Evolutionary conservation across 768 basidiomycete genomes (phyloP), one percentile per base, ranked within the genome.

Genomic region (Fistulinella prunicolor): DNA sequence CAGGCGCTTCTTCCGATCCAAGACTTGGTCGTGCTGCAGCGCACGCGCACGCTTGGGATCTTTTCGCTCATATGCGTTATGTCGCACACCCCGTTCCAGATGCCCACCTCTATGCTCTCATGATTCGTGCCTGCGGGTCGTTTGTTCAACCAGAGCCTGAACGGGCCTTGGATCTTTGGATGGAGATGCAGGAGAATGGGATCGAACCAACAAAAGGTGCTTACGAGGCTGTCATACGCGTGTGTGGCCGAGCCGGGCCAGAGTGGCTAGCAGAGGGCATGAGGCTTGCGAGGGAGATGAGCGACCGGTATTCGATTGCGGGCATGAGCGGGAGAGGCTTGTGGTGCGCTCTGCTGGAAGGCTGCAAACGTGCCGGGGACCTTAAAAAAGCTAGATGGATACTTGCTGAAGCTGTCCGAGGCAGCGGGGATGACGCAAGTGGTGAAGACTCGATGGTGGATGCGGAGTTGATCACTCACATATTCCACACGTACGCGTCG

Each of bases 1-100:
- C 70, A 10, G 53, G 51, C 16, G 67, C 58, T 30, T 64, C 57
- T 29, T 53, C 54, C 16, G 39, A 51, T 7, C 21, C 54, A 21
- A 32, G 48, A 20, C 50, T 76, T 1, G 65, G 65, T 26, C 53
- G 73, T 23, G 70, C 79, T 4, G 57, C 75, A 1, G 80, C 79
- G 2, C 79, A 78, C 26, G 86, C 89, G 0, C 85, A 90, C 51
- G 94, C 89, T 3, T 96, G 92, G 91, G 91, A 98, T 61, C 78
- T 97, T 34, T 97, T 91, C 65, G 74, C 88, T 2, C 95, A 99
- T 66, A 94, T 96, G 89, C 89, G 95, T 38, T 94, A 96, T 51
- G 89, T 90, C 13, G 91, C 95, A 1, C 93, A 98, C 63, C 84
- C 92, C 1, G 70, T 72, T 4, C 94, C 94, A 0, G 82, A 87